Base-by-base conservation (phyloP, 768 basidiomycete genomes). In the Daedaleopsis sinensis region DNA sequence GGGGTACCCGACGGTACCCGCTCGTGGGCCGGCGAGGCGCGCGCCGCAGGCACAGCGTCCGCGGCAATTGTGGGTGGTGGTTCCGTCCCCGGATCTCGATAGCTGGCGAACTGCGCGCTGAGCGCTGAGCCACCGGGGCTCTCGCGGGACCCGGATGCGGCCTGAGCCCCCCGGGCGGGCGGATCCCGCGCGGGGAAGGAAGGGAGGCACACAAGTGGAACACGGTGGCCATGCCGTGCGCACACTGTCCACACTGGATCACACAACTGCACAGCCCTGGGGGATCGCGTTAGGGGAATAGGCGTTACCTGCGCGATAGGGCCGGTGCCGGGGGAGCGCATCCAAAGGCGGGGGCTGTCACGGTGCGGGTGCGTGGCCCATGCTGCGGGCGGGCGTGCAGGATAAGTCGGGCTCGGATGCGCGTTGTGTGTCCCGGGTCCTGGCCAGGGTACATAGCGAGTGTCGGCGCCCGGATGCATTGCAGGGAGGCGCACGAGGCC, bases 181-280 rank as follows among this genome's bases (percentile, higher is more conserved):
- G 47, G 47, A 49, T 49, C 47, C 46, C 47, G 19, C 23, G 23
- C 24, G 13, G 44, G 37, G 37, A 15, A 42, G 13, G 13, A 42
- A 42, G 39, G 7, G 3, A 42, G 5, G 3, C 11, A 42, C 39
- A 13, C 18, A 13, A 42, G 39, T 42, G 39, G 27, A 7, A 32
- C 39, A 42, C 39, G 10, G 16, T 47, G 19, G 2, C 47, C 23
- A 21, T 21, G 11, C 21, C 46, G 19, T 46, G 44, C 16, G 16
- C 46, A n/a, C n/a, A 19, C 21, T 49, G 47, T 2, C 23, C 47
- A 49, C 47, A 16, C 47, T 23, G 47, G 47, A 49, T 49, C 47
- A 49, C 23, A 49, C 47, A 49, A 49, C 21, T 49, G 47, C 47
- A 49, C 47, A 49, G 47, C 47, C 47, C 23, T 24, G 47, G 23